Base-by-base conservation (phyloP, 31 red algal genomes). In the Asparagopsis taxiformis region DNA sequence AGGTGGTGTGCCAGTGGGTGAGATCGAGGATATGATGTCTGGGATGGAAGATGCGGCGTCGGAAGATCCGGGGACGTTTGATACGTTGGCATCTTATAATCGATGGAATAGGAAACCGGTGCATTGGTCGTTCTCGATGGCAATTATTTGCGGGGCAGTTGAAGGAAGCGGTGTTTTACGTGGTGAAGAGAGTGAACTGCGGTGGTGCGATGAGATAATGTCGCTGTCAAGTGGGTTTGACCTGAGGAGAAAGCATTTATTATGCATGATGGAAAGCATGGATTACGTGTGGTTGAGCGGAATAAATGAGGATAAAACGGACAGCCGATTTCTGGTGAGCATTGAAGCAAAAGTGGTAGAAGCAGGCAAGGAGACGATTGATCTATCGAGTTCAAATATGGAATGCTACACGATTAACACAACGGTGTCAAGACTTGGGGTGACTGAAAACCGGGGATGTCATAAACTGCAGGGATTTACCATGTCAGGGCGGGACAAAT, bases 271-370 rank as follows among this genome's bases (percentile, higher is more conserved):
- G 70, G 81, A 86, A 31, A 86, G 61, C 7, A 35, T 62, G 17
- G 81, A 86, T 62, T 86, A 69, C 54, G 54, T 56, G 15, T 86
- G 70, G 68, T 50, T 70, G 10, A 86, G 66, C 22, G 71, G 70
- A 33, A 22, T 66, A 11, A 44, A 38, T 30, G 51, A 25, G 0
- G 38, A 69, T 34, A 66, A 62, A 59, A 51, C 32, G 31, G 81
- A 86, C 51, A 69, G 60, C 1, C 11, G 39, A 22, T 76, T 69
- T 50, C 57, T 86, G 26, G 46, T 65, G 51, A 68, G 41, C 11
- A 68, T 52, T 10, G 69, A 61, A 38, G 48, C 69, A 21, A 25
- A 56, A 13, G 35, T 30, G 9, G 15, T 59, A 9, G 44, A 23
- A 30, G 2, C 24, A 2, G 70, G 34, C 1, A 61, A 48, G 22